phyloP scores from a whole-genome alignment of 306 rosid genomes.

The Vigna mungo region DNA sequence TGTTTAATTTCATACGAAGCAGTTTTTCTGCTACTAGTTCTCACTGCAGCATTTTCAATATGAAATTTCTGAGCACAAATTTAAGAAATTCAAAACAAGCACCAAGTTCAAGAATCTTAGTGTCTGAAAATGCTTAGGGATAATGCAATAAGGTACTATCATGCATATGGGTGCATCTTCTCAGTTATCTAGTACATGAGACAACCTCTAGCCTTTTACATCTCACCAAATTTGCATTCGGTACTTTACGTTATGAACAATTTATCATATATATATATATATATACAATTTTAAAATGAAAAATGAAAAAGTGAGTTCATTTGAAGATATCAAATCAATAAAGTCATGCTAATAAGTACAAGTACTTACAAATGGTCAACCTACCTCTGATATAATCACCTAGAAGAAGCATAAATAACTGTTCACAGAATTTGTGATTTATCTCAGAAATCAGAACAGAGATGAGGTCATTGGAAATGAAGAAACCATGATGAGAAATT shows the following conservation, averaged over 20 bases:
- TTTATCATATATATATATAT: too few species aligned
- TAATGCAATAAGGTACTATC: too few species aligned
- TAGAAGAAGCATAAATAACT: conserved; percentile 21
- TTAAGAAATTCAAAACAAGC: too few species aligned
- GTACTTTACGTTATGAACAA: too few species aligned
- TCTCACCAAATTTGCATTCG: too few species aligned
- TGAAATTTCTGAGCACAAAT: too few species aligned
- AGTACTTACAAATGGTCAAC: conserved; percentile 25
- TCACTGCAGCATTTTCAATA: too few species aligned
- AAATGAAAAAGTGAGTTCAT: neutral
- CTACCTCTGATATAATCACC: conserved; percentile 34
- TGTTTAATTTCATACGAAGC: neutral
- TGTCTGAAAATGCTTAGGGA: too few species aligned
- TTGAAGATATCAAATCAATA: conserved; percentile 26
- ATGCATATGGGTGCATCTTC: too few species aligned
- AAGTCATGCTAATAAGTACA: conserved; percentile 23
- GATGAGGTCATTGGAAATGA: conserved; percentile 3
- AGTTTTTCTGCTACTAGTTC: too few species aligned
- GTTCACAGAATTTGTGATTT: conserved; percentile 31
- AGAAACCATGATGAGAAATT: conserved; percentile 7
- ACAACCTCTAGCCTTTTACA: too few species aligned
- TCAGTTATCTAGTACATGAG: neutral
- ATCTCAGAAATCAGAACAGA: conserved; percentile 5
- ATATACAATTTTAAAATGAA: conserved; percentile 7
- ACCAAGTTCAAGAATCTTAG: too few species aligned